Evolutionary conservation across 2,329 filamentous ascomycete genomes (phyloP).

Genomic region (Fusarium paranaense): DNA sequence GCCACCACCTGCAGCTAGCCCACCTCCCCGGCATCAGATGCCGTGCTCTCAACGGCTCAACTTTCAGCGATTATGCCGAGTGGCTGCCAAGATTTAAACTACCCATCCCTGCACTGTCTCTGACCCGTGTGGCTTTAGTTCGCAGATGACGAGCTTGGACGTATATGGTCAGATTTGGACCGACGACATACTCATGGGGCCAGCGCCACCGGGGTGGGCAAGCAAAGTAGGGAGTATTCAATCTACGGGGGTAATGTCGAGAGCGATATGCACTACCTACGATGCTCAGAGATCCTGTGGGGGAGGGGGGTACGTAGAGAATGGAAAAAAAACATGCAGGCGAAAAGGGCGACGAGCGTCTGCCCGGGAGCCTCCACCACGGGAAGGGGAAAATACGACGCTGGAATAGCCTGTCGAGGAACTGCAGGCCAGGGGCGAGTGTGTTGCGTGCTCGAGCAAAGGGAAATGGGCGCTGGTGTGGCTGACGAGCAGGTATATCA

Average conservation of each 20-base stretch:
- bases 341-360: background rate
- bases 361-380: background rate
- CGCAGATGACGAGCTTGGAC: constrained; percentile 1
- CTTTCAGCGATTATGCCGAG: background rate
- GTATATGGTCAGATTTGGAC: background rate
- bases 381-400: background rate
- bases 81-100: background rate
- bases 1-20: background rate
- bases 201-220: background rate
- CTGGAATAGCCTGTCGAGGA: constrained; percentile 12
- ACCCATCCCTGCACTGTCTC: background rate
- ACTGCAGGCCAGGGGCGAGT: constrained; percentile 1
- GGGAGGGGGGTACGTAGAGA: background rate
- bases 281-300: background rate
- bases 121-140: constrained; percentile 16
- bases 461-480: background rate
- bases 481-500: background rate
- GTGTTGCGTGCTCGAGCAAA: constrained; percentile 2
- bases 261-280: background rate
- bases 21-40: background rate
- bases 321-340: background rate
- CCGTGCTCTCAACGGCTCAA: background rate
- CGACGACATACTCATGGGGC: background rate
- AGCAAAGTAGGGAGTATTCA: background rate
- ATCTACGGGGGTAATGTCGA: background rate